Conservation (phyloP, 1,284 basidiomycete species). For the Trametes hirsuta region DNA sequence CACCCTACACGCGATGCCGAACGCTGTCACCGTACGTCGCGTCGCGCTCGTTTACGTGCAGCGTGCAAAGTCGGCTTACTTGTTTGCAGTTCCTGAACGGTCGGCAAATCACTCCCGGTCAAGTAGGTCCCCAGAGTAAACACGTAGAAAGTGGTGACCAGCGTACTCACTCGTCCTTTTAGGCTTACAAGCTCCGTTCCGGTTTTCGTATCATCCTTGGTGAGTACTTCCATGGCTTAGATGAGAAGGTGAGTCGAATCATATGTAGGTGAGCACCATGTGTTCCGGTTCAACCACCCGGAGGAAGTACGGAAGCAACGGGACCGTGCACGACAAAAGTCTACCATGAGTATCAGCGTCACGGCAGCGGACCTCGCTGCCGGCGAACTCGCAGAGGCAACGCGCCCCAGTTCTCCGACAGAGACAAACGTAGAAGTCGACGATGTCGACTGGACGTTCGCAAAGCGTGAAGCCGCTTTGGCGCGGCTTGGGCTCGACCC, state of each 20-base stretch:
- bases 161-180: constrained; percentile 17
- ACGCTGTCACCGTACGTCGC: constrained; percentile 80
- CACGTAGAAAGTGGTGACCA: not conserved
- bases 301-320: constrained; percentile 92
- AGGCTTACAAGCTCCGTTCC: constrained; percentile 84
- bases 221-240: constrained; percentile 36
- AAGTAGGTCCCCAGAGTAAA: constrained; percentile 49
- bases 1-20: constrained; percentile 74
- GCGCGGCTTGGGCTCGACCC: constrained; percentile 84
- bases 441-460: constrained; percentile 93
- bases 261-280: constrained; percentile 87
- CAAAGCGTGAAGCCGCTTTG: constrained; percentile 88
- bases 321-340: constrained; percentile 73
- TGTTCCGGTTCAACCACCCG: constrained; percentile 97
- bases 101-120: constrained; percentile 76
- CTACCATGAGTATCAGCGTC: constrained; percentile 65
- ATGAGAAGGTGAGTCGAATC: not conserved
- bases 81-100: constrained; percentile 85
- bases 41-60: constrained; percentile 13
- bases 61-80: constrained; percentile 14
- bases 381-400: constrained; percentile 46
- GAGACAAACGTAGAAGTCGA: constrained; percentile 68
- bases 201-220: constrained; percentile 96
- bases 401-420: constrained; percentile 79
- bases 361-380: constrained; percentile 67